A percentile compares a stretch with the other conserved stretches of the same genome.
Conservation (phyloP, 2,329 filamentous ascomycete genomes). For the Diaporthe longicolla region DNA sequence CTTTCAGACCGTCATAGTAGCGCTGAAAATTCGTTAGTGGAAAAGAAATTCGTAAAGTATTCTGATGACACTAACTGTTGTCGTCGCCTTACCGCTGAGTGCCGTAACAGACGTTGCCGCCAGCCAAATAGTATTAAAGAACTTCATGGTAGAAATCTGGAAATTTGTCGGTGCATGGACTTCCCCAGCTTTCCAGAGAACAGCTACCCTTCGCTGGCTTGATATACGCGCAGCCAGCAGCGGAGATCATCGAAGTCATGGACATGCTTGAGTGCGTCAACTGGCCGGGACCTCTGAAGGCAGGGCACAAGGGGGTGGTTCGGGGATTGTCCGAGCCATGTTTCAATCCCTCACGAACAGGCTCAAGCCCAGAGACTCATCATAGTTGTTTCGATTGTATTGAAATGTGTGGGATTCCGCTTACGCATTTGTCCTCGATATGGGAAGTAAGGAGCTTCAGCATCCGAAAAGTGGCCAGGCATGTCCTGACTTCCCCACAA, state of each 20-base stretch:
- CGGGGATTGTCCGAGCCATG: conserved; percentile 8
- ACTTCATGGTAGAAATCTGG: background rate
- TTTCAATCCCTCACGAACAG: background rate
- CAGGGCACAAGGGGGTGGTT: background rate
- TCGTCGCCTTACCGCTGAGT: too few species aligned
- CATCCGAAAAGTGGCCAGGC: conserved; percentile 30
- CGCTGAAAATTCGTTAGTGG: conserved; percentile 18
- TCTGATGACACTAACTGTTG: background rate
- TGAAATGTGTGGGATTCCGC: background rate
- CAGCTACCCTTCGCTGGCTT: background rate
- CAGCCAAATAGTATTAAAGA: too few species aligned
- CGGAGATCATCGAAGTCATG: background rate
- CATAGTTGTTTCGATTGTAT: conserved; percentile 31
- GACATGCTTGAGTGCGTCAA: background rate
- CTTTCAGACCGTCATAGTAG: conserved; percentile 35
- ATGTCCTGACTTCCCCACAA: conserved; percentile 21
- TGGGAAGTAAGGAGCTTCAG: conserved; percentile 12
- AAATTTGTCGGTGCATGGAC: background rate
- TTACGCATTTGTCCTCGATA: background rate
- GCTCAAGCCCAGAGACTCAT: background rate
- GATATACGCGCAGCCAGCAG: conserved; percentile 8
- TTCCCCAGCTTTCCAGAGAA: background rate
- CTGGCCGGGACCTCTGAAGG: background rate
- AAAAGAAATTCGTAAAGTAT: background rate
- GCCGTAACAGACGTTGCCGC: too few species aligned